Base-by-base conservation (phyloP, 1,139 yeast genomes). In the Blastobotrys proliferans region DNA sequence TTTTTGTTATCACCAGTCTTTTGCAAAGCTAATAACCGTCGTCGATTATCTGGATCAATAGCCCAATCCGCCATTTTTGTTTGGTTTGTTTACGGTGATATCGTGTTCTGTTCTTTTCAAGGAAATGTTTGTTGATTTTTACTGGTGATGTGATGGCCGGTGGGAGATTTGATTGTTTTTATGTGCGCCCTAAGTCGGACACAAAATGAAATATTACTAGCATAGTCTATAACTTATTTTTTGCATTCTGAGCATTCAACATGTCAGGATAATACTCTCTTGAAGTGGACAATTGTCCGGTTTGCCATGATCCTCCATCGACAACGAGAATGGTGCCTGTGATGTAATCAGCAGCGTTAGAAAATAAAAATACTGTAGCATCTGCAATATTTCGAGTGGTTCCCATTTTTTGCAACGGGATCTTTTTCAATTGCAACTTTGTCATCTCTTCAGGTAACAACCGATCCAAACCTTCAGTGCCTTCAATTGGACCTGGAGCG, bases 271-370 rank as follows among this genome's bases (percentile, higher is more conserved):
- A 46, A 27, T 38, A 9, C 16, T 39, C 36, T 11, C 37, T 14
- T 9, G 31, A 3, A 14, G 42, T 17, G 10, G 18, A 20, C n/a
- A 17, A 4, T 6, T 29, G n/a, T 11, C 87, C 92, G 57, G 77
- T 68, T 58, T 87, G 95, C 96, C 97, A 88, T 45, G 76, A 73
- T 1, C 81, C 97, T 42, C 97, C 97, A 63, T 90, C 98, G 10
- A 90, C 96, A 11, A 87, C 83, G 35, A 77, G 70, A 19, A 82
- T 69, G 2, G 87, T 79, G 13, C 97, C 97, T 10, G 83, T 79
- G 28, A 90, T 74, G 61, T 81, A 90, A 13, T 71, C 58, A 4
- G 92, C 86, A 3, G 96, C 95, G 1, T 83, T 82, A 26, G 95
- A 83, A 57, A 90, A 83, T 53, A 90, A 68, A 61, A 72, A 90